phyloP scores from a whole-genome alignment of 768 basidiomycete species.

The Mycena pura region DNA sequence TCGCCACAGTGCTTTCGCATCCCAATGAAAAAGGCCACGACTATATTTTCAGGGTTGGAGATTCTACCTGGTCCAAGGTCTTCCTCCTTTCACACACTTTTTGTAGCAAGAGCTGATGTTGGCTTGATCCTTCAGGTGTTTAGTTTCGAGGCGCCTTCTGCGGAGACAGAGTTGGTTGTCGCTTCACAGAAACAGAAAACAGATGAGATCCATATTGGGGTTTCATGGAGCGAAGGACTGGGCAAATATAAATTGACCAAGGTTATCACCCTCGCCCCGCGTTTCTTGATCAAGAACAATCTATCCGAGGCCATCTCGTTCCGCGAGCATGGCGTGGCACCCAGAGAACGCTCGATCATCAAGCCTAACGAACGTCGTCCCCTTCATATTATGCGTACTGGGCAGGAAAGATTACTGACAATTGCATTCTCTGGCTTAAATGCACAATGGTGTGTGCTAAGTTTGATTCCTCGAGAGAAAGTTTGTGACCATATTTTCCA shows the following conservation, averaged over 20 bases:
- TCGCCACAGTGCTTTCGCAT: conserved; percentile 80
- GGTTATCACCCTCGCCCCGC: conserved; percentile 88
- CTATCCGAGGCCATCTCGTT: conserved; percentile 72
- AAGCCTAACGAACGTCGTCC: conserved; percentile 73
- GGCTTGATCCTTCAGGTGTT: conserved; percentile 60
- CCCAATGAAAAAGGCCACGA: conserved; percentile 81
- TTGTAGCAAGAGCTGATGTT: not conserved
- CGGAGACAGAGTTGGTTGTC: conserved; percentile 84
- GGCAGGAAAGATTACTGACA: conserved; percentile 78
- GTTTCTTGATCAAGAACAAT: conserved; percentile 90
- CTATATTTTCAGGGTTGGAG: conserved; percentile 78
- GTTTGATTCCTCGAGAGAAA: not conserved
- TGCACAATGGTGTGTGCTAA: conserved; percentile 74
- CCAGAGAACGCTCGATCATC: conserved; percentile 65
- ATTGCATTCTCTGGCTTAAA: conserved; percentile 88
- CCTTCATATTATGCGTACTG: conserved; percentile 69
- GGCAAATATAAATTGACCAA: conserved; percentile 98
- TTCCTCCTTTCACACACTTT: not conserved
- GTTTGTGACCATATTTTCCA: conserved; percentile 1
- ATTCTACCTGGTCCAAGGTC: conserved; percentile 92
- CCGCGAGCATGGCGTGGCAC: conserved; percentile 83
- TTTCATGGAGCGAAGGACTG: conserved; percentile 93
- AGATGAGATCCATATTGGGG: conserved; percentile 79
- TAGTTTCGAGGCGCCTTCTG: conserved; percentile 89
- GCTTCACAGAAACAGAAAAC: conserved; percentile 65